These are phyloP conservation scores for Pachyrhizus erosus DNA, from an alignment of 306 rosid genomes.

Conservation along the genomic window DNA sequence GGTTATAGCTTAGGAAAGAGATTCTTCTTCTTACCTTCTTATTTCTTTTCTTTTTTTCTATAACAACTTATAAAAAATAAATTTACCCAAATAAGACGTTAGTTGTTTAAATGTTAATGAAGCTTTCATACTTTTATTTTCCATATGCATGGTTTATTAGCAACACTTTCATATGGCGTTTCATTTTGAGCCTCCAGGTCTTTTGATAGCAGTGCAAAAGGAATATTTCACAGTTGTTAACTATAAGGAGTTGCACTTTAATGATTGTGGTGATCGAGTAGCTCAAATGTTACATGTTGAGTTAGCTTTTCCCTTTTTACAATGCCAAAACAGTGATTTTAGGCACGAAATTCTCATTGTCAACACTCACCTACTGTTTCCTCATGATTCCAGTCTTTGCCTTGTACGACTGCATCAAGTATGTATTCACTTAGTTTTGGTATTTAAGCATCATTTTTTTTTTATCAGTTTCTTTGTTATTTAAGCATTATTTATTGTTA, in stretches of 20 bases:
- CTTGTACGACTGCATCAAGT: conserved; percentile 61
- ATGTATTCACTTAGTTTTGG: conserved; percentile 18
- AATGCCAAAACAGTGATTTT: conserved; percentile 41
- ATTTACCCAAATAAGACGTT: not conserved
- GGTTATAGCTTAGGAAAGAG: no score
- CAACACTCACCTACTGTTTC: conserved; percentile 63
- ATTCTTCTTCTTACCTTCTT: no score
- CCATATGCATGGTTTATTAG: not conserved
- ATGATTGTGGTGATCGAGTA: conserved; percentile 63
- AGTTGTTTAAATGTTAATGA: not conserved
- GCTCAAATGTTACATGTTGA: conserved; percentile 65
- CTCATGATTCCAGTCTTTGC: conserved; percentile 60
- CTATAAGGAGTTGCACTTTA: conserved; percentile 55
- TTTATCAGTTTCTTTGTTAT: no score
- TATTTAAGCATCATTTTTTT: not conserved
- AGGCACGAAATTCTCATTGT: conserved; percentile 56
- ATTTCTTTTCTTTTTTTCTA: not conserved
- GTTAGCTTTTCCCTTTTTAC: conserved; percentile 41
- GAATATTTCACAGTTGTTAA: conserved; percentile 50
- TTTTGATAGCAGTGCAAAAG: conserved; percentile 56
- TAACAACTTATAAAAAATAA: not conserved
- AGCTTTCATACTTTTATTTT: conserved; percentile 4
- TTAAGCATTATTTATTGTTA: not conserved
- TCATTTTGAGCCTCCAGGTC: conserved; percentile 49
- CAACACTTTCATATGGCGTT: conserved; percentile 15